Evolutionary conservation across 2,329 filamentous ascomycete species (phyloP), one percentile per base, ranked within the genome.

Genomic region (Sarocladium strictum): DNA sequence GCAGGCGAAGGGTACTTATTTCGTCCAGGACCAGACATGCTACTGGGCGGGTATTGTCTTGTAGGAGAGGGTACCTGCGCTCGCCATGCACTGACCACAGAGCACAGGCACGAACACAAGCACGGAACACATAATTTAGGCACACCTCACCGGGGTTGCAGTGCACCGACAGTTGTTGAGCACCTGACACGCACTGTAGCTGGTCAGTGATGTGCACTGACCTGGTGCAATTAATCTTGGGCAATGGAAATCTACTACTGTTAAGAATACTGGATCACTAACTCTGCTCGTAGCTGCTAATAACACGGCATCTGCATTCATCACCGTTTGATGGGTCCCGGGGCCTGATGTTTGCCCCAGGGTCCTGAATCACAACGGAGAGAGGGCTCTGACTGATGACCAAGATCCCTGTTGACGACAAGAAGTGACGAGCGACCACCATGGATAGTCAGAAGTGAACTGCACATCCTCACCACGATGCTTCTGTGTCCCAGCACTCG

Each of bases 1-100:
- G 50, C 32, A 38, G 50, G 50, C 47, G 50, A 38, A 53, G 50
- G 50, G 35, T 53, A 53, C 50, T 53, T 53, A 53, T 53, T 53
- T 26, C 32, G 21, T 38, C 23, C 32, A 26, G 21, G 50, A 19
- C 26, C n/a, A 23, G 32, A 40, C 26, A 33, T 27, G 33, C 23
- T 32, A 53, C 35, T 29, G 50, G 23, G 50, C 23, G 50, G 21
- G 50, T 26, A 23, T 51, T 51, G 47, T 51, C 47, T 49, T 51
- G 47, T 23, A 17, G 47, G 24, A 51, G 47, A 35, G 47, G 47
- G 47, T 27, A 49, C 23, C 43, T 49, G 23, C 14, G 43, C 15
- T 43, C 7, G 17, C 6, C 32, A 33, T 33, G 32, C 15, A 33
- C 32, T 15, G 9, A 33, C 32, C 32, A 15, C 9, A 9, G 32